Conservation (phyloP, 495 filamentous ascomycete species). For the Xylaria palmicola region DNA sequence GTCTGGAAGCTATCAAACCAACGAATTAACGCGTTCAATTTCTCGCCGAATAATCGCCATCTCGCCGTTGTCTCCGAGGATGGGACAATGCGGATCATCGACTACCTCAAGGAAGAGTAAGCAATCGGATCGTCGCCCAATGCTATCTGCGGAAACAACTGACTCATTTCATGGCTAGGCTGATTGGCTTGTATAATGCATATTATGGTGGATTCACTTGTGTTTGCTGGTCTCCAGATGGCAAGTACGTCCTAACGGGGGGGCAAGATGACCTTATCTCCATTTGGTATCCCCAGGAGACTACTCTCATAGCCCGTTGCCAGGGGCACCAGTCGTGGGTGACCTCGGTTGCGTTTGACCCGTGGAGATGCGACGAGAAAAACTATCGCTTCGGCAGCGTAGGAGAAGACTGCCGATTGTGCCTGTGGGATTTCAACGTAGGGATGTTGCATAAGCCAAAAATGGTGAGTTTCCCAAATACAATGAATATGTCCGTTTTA, state of each 20-base stretch:
- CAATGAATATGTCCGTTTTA: not conserved
- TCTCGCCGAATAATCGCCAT: slow-evolving; percentile 81
- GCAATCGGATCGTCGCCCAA: slow-evolving; percentile 27
- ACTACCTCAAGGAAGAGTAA: slow-evolving; percentile 88
- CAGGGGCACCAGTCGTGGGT: slow-evolving; percentile 95
- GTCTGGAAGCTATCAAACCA: slow-evolving; percentile 89
- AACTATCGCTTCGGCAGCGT: slow-evolving; percentile 96
- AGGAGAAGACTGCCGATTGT: slow-evolving; percentile 84
- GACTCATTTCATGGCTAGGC: slow-evolving; percentile 43
- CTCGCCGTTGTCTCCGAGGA: slow-evolving; percentile 94
- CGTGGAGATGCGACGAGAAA: slow-evolving; percentile 91
- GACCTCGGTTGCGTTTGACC: slow-evolving; percentile 87
- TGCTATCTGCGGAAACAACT: slow-evolving; percentile 6
- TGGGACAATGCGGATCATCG: slow-evolving; percentile 81
- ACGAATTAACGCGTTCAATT: slow-evolving; percentile 82
- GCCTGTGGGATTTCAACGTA: slow-evolving; percentile 96
- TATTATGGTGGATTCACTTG: slow-evolving; percentile 93
- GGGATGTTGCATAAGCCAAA: slow-evolving; percentile 90
- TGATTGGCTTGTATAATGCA: slow-evolving; percentile 79
- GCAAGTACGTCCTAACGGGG: slow-evolving; percentile 91
- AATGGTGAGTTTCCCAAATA: slow-evolving; percentile 38
- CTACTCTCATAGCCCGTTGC: slow-evolving; percentile 82
- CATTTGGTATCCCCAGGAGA: slow-evolving; percentile 88
- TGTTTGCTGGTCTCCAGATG: slow-evolving; percentile 96
- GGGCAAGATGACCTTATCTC: slow-evolving; percentile 94